These are phyloP conservation scores for Bassia scoparia DNA, from an alignment of 148 eudicot genomes.

Conservation along the genomic window DNA sequence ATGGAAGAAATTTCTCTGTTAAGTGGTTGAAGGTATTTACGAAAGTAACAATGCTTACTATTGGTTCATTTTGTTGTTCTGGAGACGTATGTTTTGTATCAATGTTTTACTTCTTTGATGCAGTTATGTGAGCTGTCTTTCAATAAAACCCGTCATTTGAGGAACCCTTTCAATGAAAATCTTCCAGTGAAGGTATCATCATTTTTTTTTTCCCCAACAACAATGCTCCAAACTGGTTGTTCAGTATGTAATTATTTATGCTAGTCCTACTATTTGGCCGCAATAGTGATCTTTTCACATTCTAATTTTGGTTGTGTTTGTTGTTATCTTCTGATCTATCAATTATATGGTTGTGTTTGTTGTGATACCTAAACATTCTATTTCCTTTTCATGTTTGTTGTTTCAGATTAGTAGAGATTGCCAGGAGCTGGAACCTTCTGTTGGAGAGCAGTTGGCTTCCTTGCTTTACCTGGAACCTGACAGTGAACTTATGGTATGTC, in stretches of 20 bases:
- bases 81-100: not conserved
- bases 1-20: conserved; percentile 91
- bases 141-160: conserved; percentile 89
- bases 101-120: conserved; percentile 29
- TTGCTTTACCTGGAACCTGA: conserved; percentile 95
- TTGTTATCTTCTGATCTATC: not conserved
- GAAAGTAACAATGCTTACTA: not conserved
- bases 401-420: conserved; percentile 97
- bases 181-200: conserved; percentile 85
- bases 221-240: not conserved
- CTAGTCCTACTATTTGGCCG: too few species aligned
- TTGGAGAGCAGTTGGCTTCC: conserved; percentile 95
- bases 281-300: too few species aligned
- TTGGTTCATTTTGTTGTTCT: conserved; percentile 5
- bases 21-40: conserved; percentile 87
- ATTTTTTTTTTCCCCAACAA: conserved; percentile 6
- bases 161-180: conserved; percentile 95
- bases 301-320: too few species aligned
- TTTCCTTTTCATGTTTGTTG: conserved; percentile 10
- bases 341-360: not conserved
- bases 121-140: conserved; percentile 95
- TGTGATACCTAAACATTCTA: not conserved
- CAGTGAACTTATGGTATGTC: conserved; percentile 89
- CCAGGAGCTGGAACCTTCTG: conserved; percentile 87
- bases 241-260: not conserved